Evolutionary conservation across 1,284 basidiomycete genomes (phyloP).

Genomic region (Ustilago tritici): DNA sequence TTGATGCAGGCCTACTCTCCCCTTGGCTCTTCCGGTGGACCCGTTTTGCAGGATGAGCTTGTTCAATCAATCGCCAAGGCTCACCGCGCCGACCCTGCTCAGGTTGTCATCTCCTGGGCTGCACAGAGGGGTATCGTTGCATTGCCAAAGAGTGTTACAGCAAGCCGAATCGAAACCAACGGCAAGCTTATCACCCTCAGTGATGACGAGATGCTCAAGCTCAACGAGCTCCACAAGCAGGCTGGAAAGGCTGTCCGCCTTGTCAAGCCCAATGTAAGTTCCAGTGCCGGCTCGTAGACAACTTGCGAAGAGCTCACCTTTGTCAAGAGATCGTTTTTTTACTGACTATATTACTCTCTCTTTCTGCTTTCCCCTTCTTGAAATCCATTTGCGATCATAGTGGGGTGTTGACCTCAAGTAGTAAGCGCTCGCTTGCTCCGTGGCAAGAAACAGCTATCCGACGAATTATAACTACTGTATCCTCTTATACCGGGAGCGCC

Average conservation of each 20-base stretch:
- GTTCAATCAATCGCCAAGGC: slow-evolving; percentile 54
- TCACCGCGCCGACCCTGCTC: slow-evolving; percentile 50
- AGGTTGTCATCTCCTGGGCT: slow-evolving; percentile 58
- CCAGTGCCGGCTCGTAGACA: not conserved
- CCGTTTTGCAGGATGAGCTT: slow-evolving; percentile 46
- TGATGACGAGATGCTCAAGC: slow-evolving; percentile 55
- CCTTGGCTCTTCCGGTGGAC: slow-evolving; percentile 52
- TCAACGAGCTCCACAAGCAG: slow-evolving; percentile 58
- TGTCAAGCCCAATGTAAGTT: slow-evolving; percentile 53
- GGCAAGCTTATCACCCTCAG: slow-evolving; percentile 43
- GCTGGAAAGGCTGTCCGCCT: slow-evolving; percentile 51
- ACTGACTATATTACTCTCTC: not conserved
- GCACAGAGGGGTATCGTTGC: slow-evolving; percentile 51
- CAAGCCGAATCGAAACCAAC: slow-evolving; percentile 59
- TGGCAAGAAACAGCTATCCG: not conserved
- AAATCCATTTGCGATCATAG: slow-evolving; percentile 8
- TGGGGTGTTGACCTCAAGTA: slow-evolving; percentile 53
- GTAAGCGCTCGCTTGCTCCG: slow-evolving; percentile 7
- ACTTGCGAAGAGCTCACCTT: not conserved
- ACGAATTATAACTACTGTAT: not conserved
- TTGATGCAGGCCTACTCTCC: slow-evolving; percentile 57
- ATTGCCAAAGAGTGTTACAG: slow-evolving; percentile 60
- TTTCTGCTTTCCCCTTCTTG: not conserved
- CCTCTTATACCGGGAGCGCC: not conserved
- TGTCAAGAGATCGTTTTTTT: not conserved